Evolutionary conservation across 1,139 yeast genomes (phyloP).

Genomic region (Saccharomyces hybrid): DNA sequence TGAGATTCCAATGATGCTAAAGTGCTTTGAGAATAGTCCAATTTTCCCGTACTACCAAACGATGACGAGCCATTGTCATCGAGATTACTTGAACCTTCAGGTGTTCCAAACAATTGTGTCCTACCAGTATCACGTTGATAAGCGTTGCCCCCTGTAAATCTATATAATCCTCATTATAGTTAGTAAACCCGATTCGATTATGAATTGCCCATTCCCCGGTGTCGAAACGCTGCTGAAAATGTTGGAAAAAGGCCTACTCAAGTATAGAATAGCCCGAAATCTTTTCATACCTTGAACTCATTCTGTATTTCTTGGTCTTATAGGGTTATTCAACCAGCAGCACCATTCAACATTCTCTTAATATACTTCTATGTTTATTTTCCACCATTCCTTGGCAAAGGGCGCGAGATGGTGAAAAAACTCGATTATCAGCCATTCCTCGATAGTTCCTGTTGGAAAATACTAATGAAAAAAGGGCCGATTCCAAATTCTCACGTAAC

Average conservation of each 20-base stretch:
- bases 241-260: neutral
- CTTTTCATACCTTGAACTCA: neutral
- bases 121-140: conserved; percentile 28
- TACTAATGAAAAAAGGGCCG: neutral
- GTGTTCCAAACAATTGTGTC: conserved; percentile 30
- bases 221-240: neutral
- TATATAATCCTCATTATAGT: neutral
- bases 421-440: neutral
- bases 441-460: neutral
- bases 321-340: neutral
- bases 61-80: conserved; percentile 19
- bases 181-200: neutral
- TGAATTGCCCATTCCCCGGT: neutral
- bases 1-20: conserved; percentile 73
- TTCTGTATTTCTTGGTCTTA: neutral
- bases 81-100: conserved; percentile 6
- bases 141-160: conserved; percentile 12
- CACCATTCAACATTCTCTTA: neutral
- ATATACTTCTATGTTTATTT: neutral
- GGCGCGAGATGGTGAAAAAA: neutral
- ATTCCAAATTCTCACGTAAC: neutral
- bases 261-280: neutral
- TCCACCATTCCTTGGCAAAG: neutral
- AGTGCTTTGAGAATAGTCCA: conserved; percentile 40
- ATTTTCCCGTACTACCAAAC: conserved; percentile 15